A percentile compares a stretch with the other conserved stretches of the same genome.
Conservation (phyloP, 1,284 basidiomycete genomes). For the Ceratobasidium papillatum region DNA sequence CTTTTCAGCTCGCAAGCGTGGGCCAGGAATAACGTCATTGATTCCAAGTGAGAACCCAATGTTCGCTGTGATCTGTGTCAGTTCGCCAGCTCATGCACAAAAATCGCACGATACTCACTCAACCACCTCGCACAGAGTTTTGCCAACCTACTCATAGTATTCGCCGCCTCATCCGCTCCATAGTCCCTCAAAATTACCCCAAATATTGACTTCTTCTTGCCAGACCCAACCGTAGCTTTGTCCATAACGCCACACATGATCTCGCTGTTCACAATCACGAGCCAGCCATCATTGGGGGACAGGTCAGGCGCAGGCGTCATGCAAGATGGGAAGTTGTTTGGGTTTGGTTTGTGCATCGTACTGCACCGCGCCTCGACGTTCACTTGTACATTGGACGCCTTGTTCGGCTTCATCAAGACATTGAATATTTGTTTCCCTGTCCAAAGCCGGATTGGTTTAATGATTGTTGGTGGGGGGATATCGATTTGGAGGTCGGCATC, state of each 20-base stretch:
- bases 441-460: constrained; percentile 94
- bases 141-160: constrained; percentile 95
- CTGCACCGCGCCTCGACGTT: constrained; percentile 98
- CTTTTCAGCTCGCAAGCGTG: constrained; percentile 81
- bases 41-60: constrained; percentile 98
- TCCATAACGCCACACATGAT: constrained; percentile 99
- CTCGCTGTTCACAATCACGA: constrained; percentile 97
- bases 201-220: constrained; percentile 99
- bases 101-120: constrained; percentile 59
- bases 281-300: constrained; percentile 97
- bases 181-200: constrained; percentile 98
- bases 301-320: constrained; percentile 80
- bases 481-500: constrained; percentile 95
- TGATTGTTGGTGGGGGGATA: constrained; percentile 92
- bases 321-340: constrained; percentile 64
- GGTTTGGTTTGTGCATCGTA: constrained; percentile 85
- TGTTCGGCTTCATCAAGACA: constrained; percentile 95
- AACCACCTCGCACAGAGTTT: constrained; percentile 97
- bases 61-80: constrained; percentile 70
- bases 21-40: constrained; percentile 98
- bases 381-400: constrained; percentile 81
- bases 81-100: too few relatives aligned
- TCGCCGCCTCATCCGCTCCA: constrained; percentile 92
- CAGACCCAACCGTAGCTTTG: constrained; percentile 97
- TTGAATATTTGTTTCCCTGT: constrained; percentile 99